Conservation (phyloP, 371 early-diverging fungal genomes). For the Mucor lusitanicus region DNA sequence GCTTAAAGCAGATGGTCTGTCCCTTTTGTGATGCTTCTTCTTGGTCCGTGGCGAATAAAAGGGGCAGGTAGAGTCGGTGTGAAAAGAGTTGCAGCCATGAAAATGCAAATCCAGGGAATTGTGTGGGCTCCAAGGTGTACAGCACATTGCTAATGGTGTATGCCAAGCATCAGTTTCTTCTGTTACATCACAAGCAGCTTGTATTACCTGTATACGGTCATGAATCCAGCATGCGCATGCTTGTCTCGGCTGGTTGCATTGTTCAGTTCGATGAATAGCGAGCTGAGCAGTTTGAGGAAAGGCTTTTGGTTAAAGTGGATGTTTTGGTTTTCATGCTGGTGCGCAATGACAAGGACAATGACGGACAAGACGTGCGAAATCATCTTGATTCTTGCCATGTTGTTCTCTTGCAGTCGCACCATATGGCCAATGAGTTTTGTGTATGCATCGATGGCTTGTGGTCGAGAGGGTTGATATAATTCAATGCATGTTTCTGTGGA, state of each 20-base stretch:
- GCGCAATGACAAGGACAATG: constrained; percentile 79
- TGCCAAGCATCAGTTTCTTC: constrained; percentile 13
- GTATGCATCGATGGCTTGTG: constrained; percentile 74
- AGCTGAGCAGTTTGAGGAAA: constrained; percentile 85
- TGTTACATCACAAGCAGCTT: neutral
- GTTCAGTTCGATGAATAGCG: constrained; percentile 79
- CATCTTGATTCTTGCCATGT: constrained; percentile 59
- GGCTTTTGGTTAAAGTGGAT: constrained; percentile 90
- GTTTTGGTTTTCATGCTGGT: constrained; percentile 76
- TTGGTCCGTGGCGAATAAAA: constrained; percentile 46
- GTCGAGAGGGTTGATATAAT: constrained; percentile 25
- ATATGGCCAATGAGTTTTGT: constrained; percentile 76
- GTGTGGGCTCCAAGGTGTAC: constrained; percentile 80
- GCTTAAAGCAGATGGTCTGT: constrained; percentile 83
- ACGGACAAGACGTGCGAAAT: constrained; percentile 81
- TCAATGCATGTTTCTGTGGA: constrained; percentile 37
- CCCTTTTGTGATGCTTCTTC: constrained; percentile 41
- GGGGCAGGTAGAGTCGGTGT: constrained; percentile 88
- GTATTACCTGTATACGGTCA: constrained; percentile 34
- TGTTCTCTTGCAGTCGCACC: constrained; percentile 49
- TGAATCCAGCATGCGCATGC: constrained; percentile 17
- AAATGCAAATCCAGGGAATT: constrained; percentile 93
- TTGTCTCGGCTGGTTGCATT: constrained; percentile 43
- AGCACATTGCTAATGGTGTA: constrained; percentile 67
- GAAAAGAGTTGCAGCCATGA: constrained; percentile 94